phyloP scores from a whole-genome alignment of 2,329 filamentous ascomycete species.

The Lasiodiplodia gonubiensis region DNA sequence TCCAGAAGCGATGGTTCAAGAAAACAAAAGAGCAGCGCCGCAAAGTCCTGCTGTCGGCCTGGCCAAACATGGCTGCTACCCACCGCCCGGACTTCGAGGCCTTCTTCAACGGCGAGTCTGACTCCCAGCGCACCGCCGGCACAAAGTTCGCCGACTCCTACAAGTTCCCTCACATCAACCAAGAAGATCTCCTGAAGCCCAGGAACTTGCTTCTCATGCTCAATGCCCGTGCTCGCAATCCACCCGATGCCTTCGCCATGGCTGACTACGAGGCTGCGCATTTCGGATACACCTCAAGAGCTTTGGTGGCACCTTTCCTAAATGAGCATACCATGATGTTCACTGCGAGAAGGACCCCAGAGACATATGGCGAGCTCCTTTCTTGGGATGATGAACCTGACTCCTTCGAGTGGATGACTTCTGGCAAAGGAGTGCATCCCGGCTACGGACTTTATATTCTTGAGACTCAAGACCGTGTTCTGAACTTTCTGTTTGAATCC shows the following conservation, averaged over 20 bases:
- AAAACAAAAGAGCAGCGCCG: conserved; percentile 56
- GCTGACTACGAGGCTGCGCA: conserved; percentile 49
- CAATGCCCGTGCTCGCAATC: conserved; percentile 57
- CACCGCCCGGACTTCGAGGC: conserved; percentile 61
- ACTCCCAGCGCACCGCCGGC: conserved; percentile 12
- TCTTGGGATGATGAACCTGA: conserved; percentile 45
- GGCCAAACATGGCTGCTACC: conserved; percentile 56
- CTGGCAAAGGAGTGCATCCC: conserved; percentile 47
- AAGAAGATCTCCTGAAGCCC: conserved; percentile 58
- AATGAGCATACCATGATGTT: conserved; percentile 45
- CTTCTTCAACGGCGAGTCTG: conserved; percentile 37
- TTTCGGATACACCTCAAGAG: conserved; percentile 38
- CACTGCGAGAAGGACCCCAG: conserved; percentile 37
- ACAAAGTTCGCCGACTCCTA: conserved; percentile 40
- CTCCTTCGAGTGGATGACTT: conserved; percentile 47
- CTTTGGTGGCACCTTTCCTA: conserved; percentile 37
- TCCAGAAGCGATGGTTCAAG: conserved; percentile 62
- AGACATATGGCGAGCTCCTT: conserved; percentile 48
- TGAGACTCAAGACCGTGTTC: conserved; percentile 57
- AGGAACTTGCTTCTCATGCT: conserved; percentile 58
- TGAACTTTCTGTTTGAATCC: conserved; percentile 57
- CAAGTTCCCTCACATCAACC: conserved; percentile 63
- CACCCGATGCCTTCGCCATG: conserved; percentile 55
- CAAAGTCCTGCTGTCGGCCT: conserved; percentile 54
- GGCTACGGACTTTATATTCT: conserved; percentile 58